phyloP scores from a whole-genome alignment of 345 rosid genomes.

The Moringa oleifera region DNA sequence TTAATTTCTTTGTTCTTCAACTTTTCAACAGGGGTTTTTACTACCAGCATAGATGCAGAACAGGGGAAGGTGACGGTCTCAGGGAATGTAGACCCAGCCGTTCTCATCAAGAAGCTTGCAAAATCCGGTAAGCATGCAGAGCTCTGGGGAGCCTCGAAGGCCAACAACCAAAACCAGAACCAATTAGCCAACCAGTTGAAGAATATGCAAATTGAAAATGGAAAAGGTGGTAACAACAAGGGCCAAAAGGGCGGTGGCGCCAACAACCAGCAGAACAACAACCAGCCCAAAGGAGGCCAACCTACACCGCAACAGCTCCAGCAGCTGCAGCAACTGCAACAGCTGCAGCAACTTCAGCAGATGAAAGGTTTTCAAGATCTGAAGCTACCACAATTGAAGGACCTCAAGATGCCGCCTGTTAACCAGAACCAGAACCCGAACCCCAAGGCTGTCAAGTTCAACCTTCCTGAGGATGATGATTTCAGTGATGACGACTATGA shows the following conservation, averaged over 20 bases:
- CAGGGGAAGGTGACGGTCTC: conserved; percentile 81
- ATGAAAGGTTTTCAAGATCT: conserved; percentile 63
- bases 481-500: conserved; percentile 40
- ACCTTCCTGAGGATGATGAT: conserved; percentile 48
- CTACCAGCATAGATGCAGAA: conserved; percentile 66
- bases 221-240: conserved; percentile 53
- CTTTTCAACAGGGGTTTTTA: conserved; percentile 58
- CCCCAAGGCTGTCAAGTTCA: conserved; percentile 51
- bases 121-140: conserved; percentile 95
- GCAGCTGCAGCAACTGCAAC: conserved; percentile 50
- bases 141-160: conserved; percentile 64
- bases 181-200: conserved; percentile 57
- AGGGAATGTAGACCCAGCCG: conserved; percentile 60
- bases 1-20: neutral
- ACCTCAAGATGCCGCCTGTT: conserved; percentile 43
- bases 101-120: conserved; percentile 80
- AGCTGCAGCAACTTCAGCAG: conserved; percentile 61
- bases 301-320: conserved; percentile 49
- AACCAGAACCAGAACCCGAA: conserved; percentile 32
- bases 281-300: conserved; percentile 50
- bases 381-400: conserved; percentile 64
- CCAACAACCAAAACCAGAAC: conserved; percentile 43
- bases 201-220: conserved; percentile 67
- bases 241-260: conserved; percentile 44
- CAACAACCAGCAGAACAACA: conserved; percentile 29